phyloP scores from a whole-genome alignment of 805 yeast species.

The Tetrapisispora pingtungensis region DNA sequence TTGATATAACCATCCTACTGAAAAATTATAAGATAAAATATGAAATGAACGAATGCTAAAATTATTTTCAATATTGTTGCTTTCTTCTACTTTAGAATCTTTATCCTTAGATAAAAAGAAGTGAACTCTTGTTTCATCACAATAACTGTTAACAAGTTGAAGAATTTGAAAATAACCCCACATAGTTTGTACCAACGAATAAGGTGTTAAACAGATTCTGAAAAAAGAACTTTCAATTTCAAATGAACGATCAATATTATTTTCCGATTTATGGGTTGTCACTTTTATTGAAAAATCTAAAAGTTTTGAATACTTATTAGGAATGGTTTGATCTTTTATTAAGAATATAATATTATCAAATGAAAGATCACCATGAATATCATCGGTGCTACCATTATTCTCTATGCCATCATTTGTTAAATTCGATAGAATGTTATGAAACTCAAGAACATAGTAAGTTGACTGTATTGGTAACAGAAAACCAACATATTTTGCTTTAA shows the following conservation, averaged over 20 bases:
- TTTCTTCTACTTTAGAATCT: background rate
- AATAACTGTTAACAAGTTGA: conserved; percentile 11
- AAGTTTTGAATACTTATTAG: conserved; percentile 33
- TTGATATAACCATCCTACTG: conserved; percentile 74
- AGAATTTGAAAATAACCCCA: conserved; percentile 21
- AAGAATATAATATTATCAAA: conserved; percentile 23
- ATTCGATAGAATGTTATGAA: conserved; percentile 16
- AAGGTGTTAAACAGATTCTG: conserved; percentile 48
- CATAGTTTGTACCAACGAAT: conserved; percentile 34
- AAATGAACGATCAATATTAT: conserved; percentile 33
- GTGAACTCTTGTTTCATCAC: conserved; percentile 6
- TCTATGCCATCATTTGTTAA: conserved; percentile 9
- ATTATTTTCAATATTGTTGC: conserved; percentile 3
- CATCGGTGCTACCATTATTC: conserved; percentile 3
- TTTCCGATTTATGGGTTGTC: conserved; percentile 31
- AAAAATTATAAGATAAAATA: conserved; percentile 51
- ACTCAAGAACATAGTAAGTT: conserved; percentile 22
- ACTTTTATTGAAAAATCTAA: conserved; percentile 39
- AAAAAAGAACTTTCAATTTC: conserved; percentile 51
- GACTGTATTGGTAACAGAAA: conserved; percentile 21
- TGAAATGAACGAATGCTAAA: conserved; percentile 42
- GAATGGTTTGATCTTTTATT: conserved; percentile 24
- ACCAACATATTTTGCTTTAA: conserved; percentile 22
- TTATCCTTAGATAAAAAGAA: background rate
- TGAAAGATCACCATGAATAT: conserved; percentile 19